phyloP scores from a whole-genome alignment of 139 green algal genomes.

The Picochlorum sp. region DNA sequence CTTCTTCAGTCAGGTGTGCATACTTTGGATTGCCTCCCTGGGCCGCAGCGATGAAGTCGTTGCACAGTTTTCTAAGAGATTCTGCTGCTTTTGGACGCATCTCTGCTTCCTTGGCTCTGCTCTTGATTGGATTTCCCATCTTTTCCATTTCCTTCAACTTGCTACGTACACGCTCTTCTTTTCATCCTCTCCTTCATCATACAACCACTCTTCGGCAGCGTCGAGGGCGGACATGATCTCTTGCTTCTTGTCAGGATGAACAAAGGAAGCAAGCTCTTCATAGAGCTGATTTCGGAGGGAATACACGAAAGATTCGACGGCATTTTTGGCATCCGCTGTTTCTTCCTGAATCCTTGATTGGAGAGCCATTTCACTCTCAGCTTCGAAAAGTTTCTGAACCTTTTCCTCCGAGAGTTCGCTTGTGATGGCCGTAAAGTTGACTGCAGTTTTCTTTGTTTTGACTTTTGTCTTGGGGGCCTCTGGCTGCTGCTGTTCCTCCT shows the following conservation, averaged over 20 bases:
- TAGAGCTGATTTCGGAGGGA: constrained; percentile 70
- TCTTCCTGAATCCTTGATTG: constrained; percentile 83
- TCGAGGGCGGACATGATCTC: constrained; percentile 54
- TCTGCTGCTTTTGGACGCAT: constrained; percentile 19
- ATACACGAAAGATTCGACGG: constrained; percentile 92
- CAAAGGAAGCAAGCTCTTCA: constrained; percentile 51
- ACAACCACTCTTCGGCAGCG: constrained; percentile 89
- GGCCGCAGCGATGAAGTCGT: constrained; percentile 49
- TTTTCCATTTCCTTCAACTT: constrained; percentile 77
- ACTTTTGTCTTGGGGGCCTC: constrained; percentile 33
- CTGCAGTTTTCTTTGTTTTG: constrained; percentile 34
- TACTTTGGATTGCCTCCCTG: constrained; percentile 37
- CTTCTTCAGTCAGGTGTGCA: constrained; percentile 72
- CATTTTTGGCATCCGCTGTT: constrained; percentile 95
- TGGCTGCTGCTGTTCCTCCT: not conserved
- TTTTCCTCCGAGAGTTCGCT: constrained; percentile 31
- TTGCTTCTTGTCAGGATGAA: constrained; percentile 52
- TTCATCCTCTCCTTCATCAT: constrained; percentile 96
- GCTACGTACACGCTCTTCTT: constrained; percentile 80
- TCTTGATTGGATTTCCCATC: constrained; percentile 60
- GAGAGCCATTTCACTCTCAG: constrained; percentile 60
- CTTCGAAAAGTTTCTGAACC: constrained; percentile 40
- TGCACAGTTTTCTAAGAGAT: constrained; percentile 21
- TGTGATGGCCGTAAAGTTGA: constrained; percentile 23
- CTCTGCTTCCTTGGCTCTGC: constrained; percentile 31